Evolutionary conservation across 2,329 filamentous ascomycete species (phyloP), one percentile per base, ranked within the genome.

Genomic region (Fusarium nygamai): DNA sequence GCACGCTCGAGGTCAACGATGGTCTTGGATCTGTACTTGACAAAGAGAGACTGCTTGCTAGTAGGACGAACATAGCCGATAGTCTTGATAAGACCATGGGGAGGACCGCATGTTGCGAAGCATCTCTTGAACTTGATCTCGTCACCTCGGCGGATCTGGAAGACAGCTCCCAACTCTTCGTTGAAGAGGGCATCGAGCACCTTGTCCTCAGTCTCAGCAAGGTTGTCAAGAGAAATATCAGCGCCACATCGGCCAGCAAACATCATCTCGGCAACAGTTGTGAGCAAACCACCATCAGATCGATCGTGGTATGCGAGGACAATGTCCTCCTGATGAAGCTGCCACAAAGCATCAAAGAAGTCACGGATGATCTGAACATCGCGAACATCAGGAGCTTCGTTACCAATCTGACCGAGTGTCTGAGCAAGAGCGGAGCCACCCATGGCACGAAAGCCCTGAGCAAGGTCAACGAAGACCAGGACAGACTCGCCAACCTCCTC

Each of bases 281-380:
- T 96, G 80, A 98, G 90, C 16, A 98, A 86, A 79, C 96, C 96
- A 82, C 96, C 96, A 81, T 98, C 96, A 0, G 95, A 98, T 53
- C 93, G 90, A 83, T 98, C 96, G 82, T 98, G 96, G 82, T 98
- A 98, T 8, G 96, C 96, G 29, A 98, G 89, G 17, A 98, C 95
- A 44, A 88, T 83, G 48, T 85, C 84, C 84, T 86, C 83, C 88
- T 79, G 77, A 78, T 92, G 90, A 56, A 92, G 84, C 77, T 92
- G 90, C 53, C 85, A 86, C 31, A 97, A 87, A 5, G 96, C 96
- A 82, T 98, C 95, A 80, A 96, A 98, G 85, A 93, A 98, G 83
- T 98, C 95, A 71, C 92, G 92, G 80, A 98, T 90, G 34, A 95
- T 86, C 64, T 95, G 91, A 17, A 92, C 87, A 78, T 97, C 93